Percentiles rank a stretch among this genome's conserved stretches.
These are phyloP conservation scores for Nicotiana tabacum DNA, from an alignment of 257 asterid species.

Conservation along the genomic window DNA sequence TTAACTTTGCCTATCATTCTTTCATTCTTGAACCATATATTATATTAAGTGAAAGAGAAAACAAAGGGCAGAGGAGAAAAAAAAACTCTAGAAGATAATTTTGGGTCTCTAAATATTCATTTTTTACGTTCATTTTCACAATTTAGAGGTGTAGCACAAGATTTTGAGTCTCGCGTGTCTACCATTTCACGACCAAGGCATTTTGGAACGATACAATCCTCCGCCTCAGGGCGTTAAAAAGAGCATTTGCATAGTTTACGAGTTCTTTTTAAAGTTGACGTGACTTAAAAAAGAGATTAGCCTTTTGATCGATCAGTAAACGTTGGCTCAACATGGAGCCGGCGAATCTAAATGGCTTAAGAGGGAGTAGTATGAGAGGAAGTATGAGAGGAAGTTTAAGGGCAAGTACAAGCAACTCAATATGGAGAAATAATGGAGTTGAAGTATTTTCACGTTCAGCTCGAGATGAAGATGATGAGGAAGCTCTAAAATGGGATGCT, in stretches of 20 bases:
- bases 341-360: not conserved
- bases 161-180: too few species aligned
- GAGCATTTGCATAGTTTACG: not conserved
- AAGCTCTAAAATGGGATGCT: constrained; percentile 7
- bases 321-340: not conserved
- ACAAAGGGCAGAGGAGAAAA: not conserved
- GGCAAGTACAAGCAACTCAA: not conserved
- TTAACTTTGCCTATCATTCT: constrained; percentile 1
- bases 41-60: too few species aligned
- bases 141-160: too few species aligned
- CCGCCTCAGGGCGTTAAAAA: not conserved
- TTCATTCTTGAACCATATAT: not conserved
- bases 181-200: too few species aligned
- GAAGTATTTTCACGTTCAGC: not conserved
- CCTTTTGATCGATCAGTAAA: not conserved
- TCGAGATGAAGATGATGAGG: constrained; percentile 7
- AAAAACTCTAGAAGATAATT: not conserved
- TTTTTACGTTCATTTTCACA: not conserved
- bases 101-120: not conserved
- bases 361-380: constrained; percentile 6
- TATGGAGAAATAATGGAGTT: constrained; percentile 7
- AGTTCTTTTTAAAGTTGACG: not conserved
- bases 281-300: not conserved
- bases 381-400: constrained; percentile 11
- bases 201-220: not conserved